These are phyloP conservation scores for Przewalskia tangutica DNA, from an alignment of 257 asterid species.

Conservation along the genomic window DNA sequence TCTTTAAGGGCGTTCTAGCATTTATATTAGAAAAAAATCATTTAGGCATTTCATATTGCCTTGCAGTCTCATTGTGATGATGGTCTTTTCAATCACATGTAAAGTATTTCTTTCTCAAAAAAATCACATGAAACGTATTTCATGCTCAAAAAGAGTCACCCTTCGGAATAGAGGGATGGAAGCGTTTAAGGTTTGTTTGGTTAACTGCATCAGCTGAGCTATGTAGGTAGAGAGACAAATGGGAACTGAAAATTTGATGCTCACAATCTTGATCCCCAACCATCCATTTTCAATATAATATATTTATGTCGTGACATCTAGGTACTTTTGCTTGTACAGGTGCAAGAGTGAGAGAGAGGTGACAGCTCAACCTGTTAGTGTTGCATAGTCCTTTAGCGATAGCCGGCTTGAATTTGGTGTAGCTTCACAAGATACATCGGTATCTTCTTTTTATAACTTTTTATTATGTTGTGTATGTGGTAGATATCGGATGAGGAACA, in stretches of 20 bases:
- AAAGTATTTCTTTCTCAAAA: background rate
- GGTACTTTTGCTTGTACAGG: constrained; percentile 14
- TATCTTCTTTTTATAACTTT: background rate
- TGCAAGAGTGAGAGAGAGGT: constrained; percentile 28
- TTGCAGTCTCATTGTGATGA: background rate
- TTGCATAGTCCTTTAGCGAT: constrained; percentile 4
- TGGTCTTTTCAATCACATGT: background rate
- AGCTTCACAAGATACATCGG: constrained; percentile 3
- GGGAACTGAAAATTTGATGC: background rate
- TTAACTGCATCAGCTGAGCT: no score
- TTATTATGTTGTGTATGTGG: background rate
- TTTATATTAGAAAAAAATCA: background rate
- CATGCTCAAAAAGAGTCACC: no score
- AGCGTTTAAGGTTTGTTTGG: no score
- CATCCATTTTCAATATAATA: background rate
- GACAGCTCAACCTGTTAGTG: constrained; percentile 16
- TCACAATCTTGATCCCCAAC: background rate
- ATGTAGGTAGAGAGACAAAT: background rate
- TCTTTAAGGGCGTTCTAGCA: background rate
- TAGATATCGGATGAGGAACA: no score
- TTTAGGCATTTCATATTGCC: background rate
- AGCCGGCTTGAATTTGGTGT: background rate
- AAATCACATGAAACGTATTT: no score
- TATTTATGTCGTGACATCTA: background rate
- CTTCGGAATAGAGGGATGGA: no score